A percentile compares a stretch with the other conserved stretches of the same genome.
Evolutionary conservation across 2,329 filamentous ascomycete species (phyloP).

Genomic region (Claviceps africana): DNA sequence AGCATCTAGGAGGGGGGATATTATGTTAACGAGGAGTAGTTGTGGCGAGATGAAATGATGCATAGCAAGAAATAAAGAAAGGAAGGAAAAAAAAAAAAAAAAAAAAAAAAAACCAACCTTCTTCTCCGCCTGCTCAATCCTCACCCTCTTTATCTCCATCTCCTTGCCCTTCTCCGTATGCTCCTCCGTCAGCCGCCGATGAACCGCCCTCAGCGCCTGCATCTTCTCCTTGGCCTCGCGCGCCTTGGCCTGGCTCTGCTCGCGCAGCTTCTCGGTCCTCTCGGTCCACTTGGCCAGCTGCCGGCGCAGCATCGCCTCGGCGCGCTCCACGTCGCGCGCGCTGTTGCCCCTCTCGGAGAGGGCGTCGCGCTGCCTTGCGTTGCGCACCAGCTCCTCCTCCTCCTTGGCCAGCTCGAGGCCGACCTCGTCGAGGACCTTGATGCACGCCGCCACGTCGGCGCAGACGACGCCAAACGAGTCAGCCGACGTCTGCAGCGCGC

Average conservation of each 20-base stretch:
- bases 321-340: slow-evolving; percentile 80
- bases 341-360: slow-evolving; percentile 79
- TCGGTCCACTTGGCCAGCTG: slow-evolving; percentile 79
- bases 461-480: slow-evolving; percentile 80
- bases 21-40: too few species aligned
- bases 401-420: slow-evolving; percentile 74
- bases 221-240: slow-evolving; percentile 72
- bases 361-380: slow-evolving; percentile 70
- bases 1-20: too few species aligned
- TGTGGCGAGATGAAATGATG: too few species aligned
- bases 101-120: slow-evolving; percentile 46
- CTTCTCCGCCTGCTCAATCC: slow-evolving; percentile 97
- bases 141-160: slow-evolving; percentile 80
- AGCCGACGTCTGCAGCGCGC: slow-evolving; percentile 79
- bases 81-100: neutral
- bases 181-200: slow-evolving; percentile 72
- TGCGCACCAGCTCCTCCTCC: slow-evolving; percentile 74
- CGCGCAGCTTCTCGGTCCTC: slow-evolving; percentile 69
- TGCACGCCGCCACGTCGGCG: slow-evolving; percentile 74
- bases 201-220: slow-evolving; percentile 72
- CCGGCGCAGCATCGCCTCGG: slow-evolving; percentile 68
- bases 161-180: slow-evolving; percentile 75
- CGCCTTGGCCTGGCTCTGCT: slow-evolving; percentile 69
- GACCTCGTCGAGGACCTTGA: slow-evolving; percentile 81
- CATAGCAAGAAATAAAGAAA: neutral